A percentile compares a stretch with the other conserved stretches of the same genome.
phyloP scores from a whole-genome alignment of 148 eudicot species.

The Vaccinium corymbosum region DNA sequence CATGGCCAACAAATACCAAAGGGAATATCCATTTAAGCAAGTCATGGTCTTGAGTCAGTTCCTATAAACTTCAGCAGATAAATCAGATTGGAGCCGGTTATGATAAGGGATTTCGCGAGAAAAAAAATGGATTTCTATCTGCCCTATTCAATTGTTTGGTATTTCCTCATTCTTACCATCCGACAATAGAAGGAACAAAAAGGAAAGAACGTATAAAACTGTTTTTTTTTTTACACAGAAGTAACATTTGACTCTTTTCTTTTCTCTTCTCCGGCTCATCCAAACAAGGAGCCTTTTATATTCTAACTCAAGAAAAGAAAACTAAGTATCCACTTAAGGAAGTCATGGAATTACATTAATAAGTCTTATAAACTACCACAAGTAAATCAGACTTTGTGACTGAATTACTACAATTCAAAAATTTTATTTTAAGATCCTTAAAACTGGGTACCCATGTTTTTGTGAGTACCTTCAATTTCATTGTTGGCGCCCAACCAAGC shows the following conservation, averaged over 20 bases:
- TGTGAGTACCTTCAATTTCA: conserved; percentile 70
- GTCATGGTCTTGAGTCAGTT: background rate
- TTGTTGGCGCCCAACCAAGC: conserved; percentile 97
- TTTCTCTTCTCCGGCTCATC: background rate
- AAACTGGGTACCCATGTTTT: background rate
- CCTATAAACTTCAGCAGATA: background rate
- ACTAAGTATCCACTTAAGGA: background rate
- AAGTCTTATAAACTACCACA: background rate
- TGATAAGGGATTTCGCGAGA: background rate
- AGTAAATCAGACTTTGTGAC: background rate
- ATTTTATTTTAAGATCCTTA: background rate
- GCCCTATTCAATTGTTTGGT: background rate
- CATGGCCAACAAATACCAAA: background rate
- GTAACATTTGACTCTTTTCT: background rate
- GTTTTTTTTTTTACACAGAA: too few species aligned
- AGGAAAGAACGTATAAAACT: background rate
- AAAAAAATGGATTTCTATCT: background rate
- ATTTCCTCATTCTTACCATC: background rate
- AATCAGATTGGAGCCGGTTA: background rate
- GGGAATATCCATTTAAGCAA: background rate
- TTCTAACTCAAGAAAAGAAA: background rate
- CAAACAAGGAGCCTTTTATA: background rate
- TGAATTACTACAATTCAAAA: background rate
- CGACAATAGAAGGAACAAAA: background rate
- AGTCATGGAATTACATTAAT: background rate